phyloP scores from a whole-genome alignment of 2,329 filamentous ascomycete species.

The Alternaria solani region DNA sequence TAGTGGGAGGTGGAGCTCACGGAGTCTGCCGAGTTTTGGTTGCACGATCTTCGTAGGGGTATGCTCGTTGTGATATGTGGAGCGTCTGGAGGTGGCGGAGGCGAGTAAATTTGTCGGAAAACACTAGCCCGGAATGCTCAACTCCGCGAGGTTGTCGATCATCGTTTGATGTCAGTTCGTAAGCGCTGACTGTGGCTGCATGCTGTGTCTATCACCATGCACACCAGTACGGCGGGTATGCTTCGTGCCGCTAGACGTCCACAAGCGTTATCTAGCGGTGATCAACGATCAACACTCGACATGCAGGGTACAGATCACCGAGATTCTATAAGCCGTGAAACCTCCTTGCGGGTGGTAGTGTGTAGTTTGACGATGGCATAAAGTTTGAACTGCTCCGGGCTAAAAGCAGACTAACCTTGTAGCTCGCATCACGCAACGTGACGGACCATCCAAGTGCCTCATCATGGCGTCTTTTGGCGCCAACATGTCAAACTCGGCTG shows the following conservation, averaged over 20 bases:
- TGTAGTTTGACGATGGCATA: slow-evolving; percentile 28
- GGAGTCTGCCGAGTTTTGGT: neutral
- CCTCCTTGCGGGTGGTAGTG: slow-evolving; percentile 3
- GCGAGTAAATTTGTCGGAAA: neutral
- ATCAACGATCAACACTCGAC: neutral
- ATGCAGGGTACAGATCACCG: slow-evolving; percentile 3
- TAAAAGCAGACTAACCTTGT: slow-evolving; percentile 8
- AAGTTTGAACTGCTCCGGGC: slow-evolving; percentile 10
- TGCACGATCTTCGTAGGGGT: neutral
- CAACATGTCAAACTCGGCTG: slow-evolving; percentile 27
- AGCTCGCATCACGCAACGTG: slow-evolving; percentile 7
- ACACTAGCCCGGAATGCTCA: neutral
- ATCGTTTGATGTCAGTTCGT: neutral
- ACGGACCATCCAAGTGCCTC: slow-evolving; percentile 12
- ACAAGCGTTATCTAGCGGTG: neutral
- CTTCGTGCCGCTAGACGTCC: neutral
- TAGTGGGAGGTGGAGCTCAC: slow-evolving; percentile 2
- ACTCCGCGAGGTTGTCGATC: neutral
- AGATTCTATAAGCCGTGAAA: slow-evolving; percentile 1
- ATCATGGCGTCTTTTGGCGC: slow-evolving; percentile 7
- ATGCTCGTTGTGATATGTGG: slow-evolving; percentile 5
- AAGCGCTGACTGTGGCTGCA: slow-evolving; percentile 1
- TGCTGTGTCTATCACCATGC: neutral
- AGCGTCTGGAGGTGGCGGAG: slow-evolving; percentile 6
- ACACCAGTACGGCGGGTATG: neutral